Evolutionary conservation across 2,329 filamentous ascomycete genomes (phyloP).

Genomic region (Cucurbitaria berberidis): DNA sequence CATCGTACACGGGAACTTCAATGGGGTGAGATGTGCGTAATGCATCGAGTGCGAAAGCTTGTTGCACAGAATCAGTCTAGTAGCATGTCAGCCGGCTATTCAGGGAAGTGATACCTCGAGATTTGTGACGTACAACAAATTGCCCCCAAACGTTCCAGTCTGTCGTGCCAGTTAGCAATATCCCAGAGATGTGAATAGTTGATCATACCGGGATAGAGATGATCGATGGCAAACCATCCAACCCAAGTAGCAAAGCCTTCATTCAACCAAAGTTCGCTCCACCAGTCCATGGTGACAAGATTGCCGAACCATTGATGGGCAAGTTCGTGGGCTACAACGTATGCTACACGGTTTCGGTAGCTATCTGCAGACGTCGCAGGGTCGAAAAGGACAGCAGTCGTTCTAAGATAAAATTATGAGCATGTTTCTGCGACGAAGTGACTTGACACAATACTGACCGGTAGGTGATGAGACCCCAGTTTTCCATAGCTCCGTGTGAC

Average conservation of each 20-base stretch:
- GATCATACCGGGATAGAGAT: constrained; percentile 75
- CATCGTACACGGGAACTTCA: constrained; percentile 91
- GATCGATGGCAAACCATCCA: constrained; percentile 89
- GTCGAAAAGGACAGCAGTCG: constrained; percentile 95
- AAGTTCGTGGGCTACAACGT: constrained; percentile 97
- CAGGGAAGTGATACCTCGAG: constrained; percentile 58
- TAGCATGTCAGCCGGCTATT: constrained; percentile 44
- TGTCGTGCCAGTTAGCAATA: constrained; percentile 33
- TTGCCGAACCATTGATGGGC: constrained; percentile 98
- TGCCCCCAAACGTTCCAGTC: constrained; percentile 98
- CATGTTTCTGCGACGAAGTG: neutral
- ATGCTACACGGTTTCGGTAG: constrained; percentile 93
- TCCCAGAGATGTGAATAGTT: neutral
- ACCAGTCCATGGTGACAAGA: constrained; percentile 96
- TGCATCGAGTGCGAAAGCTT: constrained; percentile 86
- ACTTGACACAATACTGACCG: constrained; percentile 52
- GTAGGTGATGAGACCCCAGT: constrained; percentile 97
- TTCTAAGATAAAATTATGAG: constrained; percentile 50
- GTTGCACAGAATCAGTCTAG: constrained; percentile 87
- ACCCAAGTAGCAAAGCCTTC: constrained; percentile 99
- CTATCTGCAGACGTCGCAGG: constrained; percentile 87
- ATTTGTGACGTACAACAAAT: constrained; percentile 74
- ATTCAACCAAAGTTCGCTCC: constrained; percentile 88
- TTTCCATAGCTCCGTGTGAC: constrained; percentile 90
- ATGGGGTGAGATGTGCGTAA: constrained; percentile 94